Conservation (phyloP, 106 monocot species). For the Phalaenopsis equestris region DNA sequence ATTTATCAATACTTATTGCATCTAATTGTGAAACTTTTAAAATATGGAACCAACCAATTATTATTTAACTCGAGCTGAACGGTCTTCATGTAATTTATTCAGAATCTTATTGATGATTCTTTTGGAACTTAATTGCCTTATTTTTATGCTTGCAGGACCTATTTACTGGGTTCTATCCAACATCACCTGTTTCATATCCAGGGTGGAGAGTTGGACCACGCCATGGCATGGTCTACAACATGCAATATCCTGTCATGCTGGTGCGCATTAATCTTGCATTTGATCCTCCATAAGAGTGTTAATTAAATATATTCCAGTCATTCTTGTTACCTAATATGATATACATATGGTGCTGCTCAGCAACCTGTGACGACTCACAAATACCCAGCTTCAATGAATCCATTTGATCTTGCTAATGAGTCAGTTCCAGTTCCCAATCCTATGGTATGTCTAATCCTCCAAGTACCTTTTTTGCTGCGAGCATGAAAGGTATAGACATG, state of each 20-base stretch:
- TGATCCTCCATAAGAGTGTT: neutral
- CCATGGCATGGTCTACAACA: constrained; percentile 14
- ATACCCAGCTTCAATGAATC: constrained; percentile 10
- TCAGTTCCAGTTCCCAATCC: constrained; percentile 12
- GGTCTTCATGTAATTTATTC: neutral
- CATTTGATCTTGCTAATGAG: constrained; percentile 16
- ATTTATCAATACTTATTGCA: neutral
- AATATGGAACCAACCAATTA: neutral
- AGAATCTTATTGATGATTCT: neutral
- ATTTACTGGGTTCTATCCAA: constrained; percentile 18
- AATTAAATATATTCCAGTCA: neutral
- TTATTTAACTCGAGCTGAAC: neutral
- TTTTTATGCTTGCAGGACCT: constrained; percentile 21
- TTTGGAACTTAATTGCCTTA: neutral
- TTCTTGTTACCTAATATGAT: constrained; percentile 1
- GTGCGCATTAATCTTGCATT: constrained; percentile 11
- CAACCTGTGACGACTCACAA: neutral
- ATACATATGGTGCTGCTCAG: neutral
- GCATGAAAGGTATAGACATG: neutral
- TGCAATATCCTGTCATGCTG: constrained; percentile 19
- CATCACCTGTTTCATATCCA: constrained; percentile 4
- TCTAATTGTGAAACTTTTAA: neutral
- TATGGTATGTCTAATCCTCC: constrained; percentile 11
- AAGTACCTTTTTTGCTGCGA: neutral
- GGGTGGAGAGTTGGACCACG: constrained; percentile 9